Conservation (phyloP, 352 stramenopile genomes). For the Pythium brassicae region DNA sequence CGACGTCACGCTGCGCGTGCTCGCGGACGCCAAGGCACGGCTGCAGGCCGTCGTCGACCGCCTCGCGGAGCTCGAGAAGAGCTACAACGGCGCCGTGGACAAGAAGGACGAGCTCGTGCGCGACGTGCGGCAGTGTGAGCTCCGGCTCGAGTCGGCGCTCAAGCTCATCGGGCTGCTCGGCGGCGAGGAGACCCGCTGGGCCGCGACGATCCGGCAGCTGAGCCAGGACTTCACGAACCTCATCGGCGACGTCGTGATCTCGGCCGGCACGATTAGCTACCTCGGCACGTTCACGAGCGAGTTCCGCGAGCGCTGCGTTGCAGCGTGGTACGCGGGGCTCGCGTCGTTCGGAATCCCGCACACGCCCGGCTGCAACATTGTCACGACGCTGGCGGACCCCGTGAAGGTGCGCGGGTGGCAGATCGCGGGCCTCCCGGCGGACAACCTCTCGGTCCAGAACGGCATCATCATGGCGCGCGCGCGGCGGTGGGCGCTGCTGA, state of each 20-base stretch:
- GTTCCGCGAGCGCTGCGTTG: conserved; percentile 84
- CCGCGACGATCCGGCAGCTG: conserved; percentile 79
- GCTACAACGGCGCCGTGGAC: conserved; percentile 82
- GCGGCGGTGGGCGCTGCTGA: conserved; percentile 87
- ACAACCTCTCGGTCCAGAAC: conserved; percentile 91
- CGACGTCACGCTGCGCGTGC: conserved; percentile 82
- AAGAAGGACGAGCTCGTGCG: conserved; percentile 85
- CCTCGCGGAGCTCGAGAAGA: conserved; percentile 87
- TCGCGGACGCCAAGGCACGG: conserved; percentile 81
- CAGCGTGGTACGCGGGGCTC: conserved; percentile 80
- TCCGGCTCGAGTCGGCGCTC: conserved; percentile 84
- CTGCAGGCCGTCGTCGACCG: conserved; percentile 84
- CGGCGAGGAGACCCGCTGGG: conserved; percentile 88
- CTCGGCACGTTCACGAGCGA: conserved; percentile 91
- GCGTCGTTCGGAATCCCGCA: conserved; percentile 71
- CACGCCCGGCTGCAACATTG: conserved; percentile 81
- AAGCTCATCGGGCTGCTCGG: conserved; percentile 89
- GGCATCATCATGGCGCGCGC: conserved; percentile 91
- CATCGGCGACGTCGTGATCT: conserved; percentile 90
- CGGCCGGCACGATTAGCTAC: conserved; percentile 91
- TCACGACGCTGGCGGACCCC: conserved; percentile 86
- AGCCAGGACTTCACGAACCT: conserved; percentile 83
- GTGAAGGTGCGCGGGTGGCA: conserved; percentile 90
- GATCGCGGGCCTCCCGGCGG: conserved; percentile 87
- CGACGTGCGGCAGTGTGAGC: conserved; percentile 80